Conservation (phyloP, 495 filamentous ascomycete genomes). For the Lindgomyces ingoldianus region DNA sequence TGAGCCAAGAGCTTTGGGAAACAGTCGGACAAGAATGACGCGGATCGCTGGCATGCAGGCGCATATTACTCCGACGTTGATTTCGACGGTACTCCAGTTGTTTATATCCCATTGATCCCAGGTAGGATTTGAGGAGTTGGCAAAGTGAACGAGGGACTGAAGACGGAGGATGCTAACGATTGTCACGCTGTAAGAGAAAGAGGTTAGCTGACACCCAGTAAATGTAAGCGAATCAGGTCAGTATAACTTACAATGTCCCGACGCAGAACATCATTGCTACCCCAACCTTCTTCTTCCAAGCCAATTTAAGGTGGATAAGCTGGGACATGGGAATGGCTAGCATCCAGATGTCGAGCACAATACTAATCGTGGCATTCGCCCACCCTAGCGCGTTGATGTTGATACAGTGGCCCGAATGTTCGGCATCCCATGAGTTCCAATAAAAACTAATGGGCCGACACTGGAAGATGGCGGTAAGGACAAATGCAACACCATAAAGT, state of each 20-base stretch:
- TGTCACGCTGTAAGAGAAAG: constrained; percentile 40
- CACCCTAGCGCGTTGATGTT: constrained; percentile 33
- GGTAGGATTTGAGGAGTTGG: constrained; percentile 40
- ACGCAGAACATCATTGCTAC: constrained; percentile 57
- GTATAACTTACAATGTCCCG: constrained; percentile 52
- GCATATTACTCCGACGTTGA: constrained; percentile 44
- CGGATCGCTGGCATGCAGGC: constrained; percentile 44
- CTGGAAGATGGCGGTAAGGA: constrained; percentile 48
- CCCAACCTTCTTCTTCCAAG: constrained; percentile 53
- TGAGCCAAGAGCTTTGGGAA: constrained; percentile 27
- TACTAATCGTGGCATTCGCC: constrained; percentile 36
- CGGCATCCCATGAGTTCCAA: constrained; percentile 37
- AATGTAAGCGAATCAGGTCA: background rate
- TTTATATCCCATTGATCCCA: constrained; percentile 36
- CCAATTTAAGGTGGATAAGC: constrained; percentile 50
- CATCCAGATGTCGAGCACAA: constrained; percentile 37
- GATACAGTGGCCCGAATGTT: constrained; percentile 34
- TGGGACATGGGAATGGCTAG: constrained; percentile 50
- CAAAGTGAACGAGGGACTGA: constrained; percentile 44
- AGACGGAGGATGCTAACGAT: constrained; percentile 50
- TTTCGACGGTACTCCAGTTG: constrained; percentile 41
- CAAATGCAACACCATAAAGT: constrained; percentile 45
- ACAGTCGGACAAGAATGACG: constrained; percentile 26
- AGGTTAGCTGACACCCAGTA: background rate
- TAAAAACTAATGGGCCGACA: constrained; percentile 47